Conservation (phyloP, 306 rosid genomes). For the Styphnolobium japonicum region DNA sequence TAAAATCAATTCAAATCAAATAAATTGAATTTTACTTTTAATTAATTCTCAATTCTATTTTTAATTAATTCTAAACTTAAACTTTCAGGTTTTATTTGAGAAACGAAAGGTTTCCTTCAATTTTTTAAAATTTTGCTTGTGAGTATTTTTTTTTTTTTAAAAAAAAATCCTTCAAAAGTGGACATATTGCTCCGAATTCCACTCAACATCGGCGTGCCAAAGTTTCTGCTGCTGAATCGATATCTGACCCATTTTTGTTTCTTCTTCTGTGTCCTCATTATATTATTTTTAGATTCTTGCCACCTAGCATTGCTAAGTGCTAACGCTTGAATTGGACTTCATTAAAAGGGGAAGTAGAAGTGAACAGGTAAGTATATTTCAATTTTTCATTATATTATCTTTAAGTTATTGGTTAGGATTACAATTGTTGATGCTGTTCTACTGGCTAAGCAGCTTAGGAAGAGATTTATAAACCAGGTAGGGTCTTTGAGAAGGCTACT, state of each 20-base stretch:
- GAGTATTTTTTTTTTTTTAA: too few species aligned
- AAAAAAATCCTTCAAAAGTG: too few species aligned
- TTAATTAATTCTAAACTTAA: too few species aligned
- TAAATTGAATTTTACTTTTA: too few species aligned
- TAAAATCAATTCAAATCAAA: too few species aligned
- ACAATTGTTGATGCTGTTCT: slow-evolving; percentile 52
- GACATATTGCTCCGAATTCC: slow-evolving; percentile 76
- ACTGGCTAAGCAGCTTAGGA: slow-evolving; percentile 63
- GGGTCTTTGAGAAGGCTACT: not conserved
- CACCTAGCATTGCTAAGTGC: slow-evolving; percentile 89
- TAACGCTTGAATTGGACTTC: slow-evolving; percentile 84
- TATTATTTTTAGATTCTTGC: slow-evolving; percentile 61
- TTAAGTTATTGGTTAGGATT: not conserved
- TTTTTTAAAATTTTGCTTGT: too few species aligned
- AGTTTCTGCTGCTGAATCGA: slow-evolving; percentile 67
- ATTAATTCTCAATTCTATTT: too few species aligned
- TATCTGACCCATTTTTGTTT: slow-evolving; percentile 18
- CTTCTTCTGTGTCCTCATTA: slow-evolving; percentile 14
- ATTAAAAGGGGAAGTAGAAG: slow-evolving; percentile 66
- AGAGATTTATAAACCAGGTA: slow-evolving; percentile 77
- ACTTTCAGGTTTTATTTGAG: too few species aligned
- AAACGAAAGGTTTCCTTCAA: too few species aligned
- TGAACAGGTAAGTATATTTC: slow-evolving; percentile 63
- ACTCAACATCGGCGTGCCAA: slow-evolving; percentile 79
- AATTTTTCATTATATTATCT: not conserved